Conservation (phyloP, 1,284 basidiomycete species). For the Pseudozyma thailandica region DNA sequence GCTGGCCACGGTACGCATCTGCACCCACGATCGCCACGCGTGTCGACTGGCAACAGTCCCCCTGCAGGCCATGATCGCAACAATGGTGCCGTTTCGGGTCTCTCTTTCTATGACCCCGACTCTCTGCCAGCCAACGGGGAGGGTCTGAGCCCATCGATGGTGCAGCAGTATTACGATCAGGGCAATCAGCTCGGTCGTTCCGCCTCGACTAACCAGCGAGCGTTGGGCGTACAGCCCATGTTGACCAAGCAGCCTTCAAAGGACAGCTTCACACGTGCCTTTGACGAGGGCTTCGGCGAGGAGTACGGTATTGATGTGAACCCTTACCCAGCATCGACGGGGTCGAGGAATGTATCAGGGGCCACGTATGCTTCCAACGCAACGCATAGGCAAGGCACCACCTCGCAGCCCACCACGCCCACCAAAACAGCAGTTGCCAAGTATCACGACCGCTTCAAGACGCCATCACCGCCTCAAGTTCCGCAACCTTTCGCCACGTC, state of each 20-base stretch:
- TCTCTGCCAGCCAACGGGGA: conserved; percentile 18
- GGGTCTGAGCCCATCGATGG: neutral
- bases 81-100: conserved; percentile 37
- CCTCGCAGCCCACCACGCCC: conserved; percentile 12
- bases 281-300: conserved; percentile 47
- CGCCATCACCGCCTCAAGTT: conserved; percentile 15
- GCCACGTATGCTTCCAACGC: conserved; percentile 21
- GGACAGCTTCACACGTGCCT: conserved; percentile 45
- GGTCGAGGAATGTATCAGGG: conserved; percentile 21
- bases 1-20: conserved; percentile 20
- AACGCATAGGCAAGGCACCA: conserved; percentile 10
- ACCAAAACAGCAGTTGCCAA: conserved; percentile 20
- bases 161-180: conserved; percentile 7
- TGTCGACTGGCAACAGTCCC: conserved; percentile 7
- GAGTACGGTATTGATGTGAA: conserved; percentile 18
- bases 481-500: conserved; percentile 2
- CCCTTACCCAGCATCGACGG: conserved; percentile 26
- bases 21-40: neutral
- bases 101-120: conserved; percentile 55
- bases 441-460: conserved; percentile 45
- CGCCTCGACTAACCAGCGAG: conserved; percentile 2
- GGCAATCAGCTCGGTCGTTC: conserved; percentile 15
- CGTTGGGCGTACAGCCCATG: neutral
- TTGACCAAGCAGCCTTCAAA: conserved; percentile 31
- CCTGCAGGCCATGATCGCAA: conserved; percentile 24